Evolutionary conservation across 331 rosid species (phyloP).

Genomic region (Spiraea crenata): DNA sequence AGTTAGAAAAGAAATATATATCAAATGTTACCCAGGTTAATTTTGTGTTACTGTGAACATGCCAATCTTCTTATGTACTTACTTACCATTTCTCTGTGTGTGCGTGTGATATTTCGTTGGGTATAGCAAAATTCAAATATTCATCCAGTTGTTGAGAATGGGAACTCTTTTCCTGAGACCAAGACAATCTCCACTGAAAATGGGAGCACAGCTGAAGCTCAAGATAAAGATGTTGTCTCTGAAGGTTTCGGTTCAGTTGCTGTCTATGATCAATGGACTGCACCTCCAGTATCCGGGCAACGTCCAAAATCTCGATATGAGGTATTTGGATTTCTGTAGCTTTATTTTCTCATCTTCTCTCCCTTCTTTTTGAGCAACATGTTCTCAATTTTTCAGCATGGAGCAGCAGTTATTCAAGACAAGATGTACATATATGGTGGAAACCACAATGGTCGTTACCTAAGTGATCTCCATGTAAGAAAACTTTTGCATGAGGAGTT

Average conservation of each 20-base stretch:
- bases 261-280: conserved; percentile 83
- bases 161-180: conserved; percentile 64
- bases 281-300: conserved; percentile 70
- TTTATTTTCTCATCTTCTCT: conserved; percentile 8
- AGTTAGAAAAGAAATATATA: too few species aligned
- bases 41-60: not conserved
- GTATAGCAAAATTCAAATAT: conserved; percentile 57
- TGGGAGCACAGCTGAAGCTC: conserved; percentile 61
- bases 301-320: conserved; percentile 87
- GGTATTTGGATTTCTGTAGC: conserved; percentile 44
- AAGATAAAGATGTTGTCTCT: conserved; percentile 74
- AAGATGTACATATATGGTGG: conserved; percentile 94
- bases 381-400: conserved; percentile 64
- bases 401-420: conserved; percentile 83
- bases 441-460: conserved; percentile 97
- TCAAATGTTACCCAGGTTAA: too few species aligned
- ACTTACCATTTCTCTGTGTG: conserved; percentile 2
- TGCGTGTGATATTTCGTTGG: conserved; percentile 11
- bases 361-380: conserved; percentile 26
- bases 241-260: conserved; percentile 67
- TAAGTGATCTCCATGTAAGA: conserved; percentile 85
- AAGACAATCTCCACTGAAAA: conserved; percentile 69
- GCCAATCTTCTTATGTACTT: not conserved
- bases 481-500: conserved; percentile 9
- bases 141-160: conserved; percentile 72